Evolutionary conservation across 495 filamentous ascomycete genomes (phyloP), one percentile per base, ranked within the genome.

Genomic region (Neohortaea acidophila): DNA sequence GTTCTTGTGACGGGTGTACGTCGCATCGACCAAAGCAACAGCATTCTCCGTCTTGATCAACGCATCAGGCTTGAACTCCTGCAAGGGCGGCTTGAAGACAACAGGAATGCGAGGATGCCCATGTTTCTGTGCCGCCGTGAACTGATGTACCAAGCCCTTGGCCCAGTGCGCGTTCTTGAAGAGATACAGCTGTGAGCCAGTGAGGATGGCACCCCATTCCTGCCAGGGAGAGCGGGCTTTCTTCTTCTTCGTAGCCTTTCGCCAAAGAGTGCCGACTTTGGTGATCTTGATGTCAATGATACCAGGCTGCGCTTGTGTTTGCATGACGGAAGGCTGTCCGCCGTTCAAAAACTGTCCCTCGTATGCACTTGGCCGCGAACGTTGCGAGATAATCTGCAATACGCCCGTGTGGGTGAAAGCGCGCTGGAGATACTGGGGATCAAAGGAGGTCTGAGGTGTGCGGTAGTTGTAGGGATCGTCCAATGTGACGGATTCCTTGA

Each of bases 201-300:
- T 99, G 15, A 99, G 67, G 31, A 99, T 73, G 22, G 85, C 87
- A 32, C 89, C 89, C 89, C 89, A 99, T 63, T 96, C 89, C 48
- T 93, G 84, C 89, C 89, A 99, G 1, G 89, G 91, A 1, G 85
- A 94, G 23, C 91, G 70, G 0, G 84, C 79, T 57, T 84, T 84
- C 66, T 94, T 94, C 61, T 82, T 93, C 58, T 92, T 94, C 9
- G 72, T 62, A 38, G 94, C 85, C 56, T 99, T 99, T 12, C 89
- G 77, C 89, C 91, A 99, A 23, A 99, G 59, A 11, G 94, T 60
- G 3, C 89, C 89, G 36, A 99, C 86, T 57, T 96, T 99, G 35
- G 86, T 91, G 21, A 96, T 79, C 49, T 91, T 93, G 51, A 99
- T 92, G 56, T 96, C 87, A 9, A 96, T 87, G 42, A 99, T 76